Evolutionary conservation across 768 basidiomycete species (phyloP).

Genomic region (Macrolepiota albuminosa): DNA sequence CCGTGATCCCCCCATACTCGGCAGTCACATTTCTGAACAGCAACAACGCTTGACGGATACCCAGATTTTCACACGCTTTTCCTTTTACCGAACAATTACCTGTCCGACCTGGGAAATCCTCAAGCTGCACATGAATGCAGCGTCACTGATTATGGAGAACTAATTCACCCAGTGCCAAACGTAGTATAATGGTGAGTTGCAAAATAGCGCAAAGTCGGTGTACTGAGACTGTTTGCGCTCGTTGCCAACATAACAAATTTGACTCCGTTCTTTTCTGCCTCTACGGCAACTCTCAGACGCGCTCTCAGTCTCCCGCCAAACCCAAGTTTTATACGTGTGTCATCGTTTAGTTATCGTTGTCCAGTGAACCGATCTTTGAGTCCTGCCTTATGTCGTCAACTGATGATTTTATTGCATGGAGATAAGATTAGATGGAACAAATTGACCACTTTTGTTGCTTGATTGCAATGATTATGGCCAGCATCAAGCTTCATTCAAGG

Average conservation of each 20-base stretch:
- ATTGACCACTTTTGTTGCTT: neutral
- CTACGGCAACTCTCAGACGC: too few species aligned
- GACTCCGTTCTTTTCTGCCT: too few species aligned
- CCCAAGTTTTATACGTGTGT: too few species aligned
- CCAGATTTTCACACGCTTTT: neutral
- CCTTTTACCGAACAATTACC: neutral
- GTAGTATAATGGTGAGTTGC: neutral
- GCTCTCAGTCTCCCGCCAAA: too few species aligned
- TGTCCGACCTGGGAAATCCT: neutral
- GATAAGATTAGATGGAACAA: constrained; percentile 12
- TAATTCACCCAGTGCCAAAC: neutral
- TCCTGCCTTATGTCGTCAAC: too few species aligned
- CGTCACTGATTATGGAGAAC: neutral
- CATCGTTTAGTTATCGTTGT: too few species aligned
- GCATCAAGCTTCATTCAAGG: neutral
- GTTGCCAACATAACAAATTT: too few species aligned
- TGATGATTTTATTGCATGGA: neutral
- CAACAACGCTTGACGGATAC: too few species aligned
- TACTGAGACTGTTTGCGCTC: too few species aligned
- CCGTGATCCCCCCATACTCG: too few species aligned
- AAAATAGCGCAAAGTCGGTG: neutral
- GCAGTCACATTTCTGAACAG: too few species aligned
- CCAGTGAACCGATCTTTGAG: too few species aligned
- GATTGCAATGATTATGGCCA: neutral
- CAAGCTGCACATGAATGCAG: neutral